Percentiles rank a stretch among this genome's conserved stretches.
Conservation (phyloP, 169 alveolate species). For the Eimeria mitis region DNA sequence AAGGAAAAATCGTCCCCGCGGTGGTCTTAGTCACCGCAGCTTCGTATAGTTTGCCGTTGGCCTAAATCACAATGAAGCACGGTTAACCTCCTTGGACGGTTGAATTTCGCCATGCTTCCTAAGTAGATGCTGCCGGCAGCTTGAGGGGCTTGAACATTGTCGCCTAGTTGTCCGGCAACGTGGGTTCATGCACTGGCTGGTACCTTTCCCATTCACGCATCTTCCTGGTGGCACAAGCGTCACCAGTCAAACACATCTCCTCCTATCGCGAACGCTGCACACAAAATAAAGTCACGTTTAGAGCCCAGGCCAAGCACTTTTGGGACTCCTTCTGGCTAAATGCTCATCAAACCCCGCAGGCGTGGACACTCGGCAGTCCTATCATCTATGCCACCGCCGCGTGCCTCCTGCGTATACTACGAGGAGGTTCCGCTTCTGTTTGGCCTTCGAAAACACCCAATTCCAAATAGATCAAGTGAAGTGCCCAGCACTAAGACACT, state of each 20-base stretch:
- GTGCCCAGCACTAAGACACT: background rate
- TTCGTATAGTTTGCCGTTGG: background rate
- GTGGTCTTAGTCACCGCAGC: background rate
- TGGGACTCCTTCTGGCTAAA: background rate
- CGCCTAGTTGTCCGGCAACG: background rate
- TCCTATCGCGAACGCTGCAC: background rate
- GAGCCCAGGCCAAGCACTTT: background rate
- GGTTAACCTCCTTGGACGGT: too few species aligned
- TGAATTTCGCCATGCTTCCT: background rate
- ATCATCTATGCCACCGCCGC: background rate
- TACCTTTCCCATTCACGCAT: background rate
- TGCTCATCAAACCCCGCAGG: background rate
- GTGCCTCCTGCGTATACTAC: background rate
- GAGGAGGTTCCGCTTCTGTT: background rate
- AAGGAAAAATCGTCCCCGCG: background rate
- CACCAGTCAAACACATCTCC: background rate
- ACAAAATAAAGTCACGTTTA: background rate
- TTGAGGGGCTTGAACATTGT: background rate
- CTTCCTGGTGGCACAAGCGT: background rate
- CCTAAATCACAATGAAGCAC: too few species aligned
- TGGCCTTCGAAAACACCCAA: background rate
- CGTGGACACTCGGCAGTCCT: background rate
- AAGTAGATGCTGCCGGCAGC: background rate
- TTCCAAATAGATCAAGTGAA: background rate
- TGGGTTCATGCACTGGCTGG: background rate